Evolutionary conservation across 306 rosid genomes (phyloP).

Genomic region (Arachis stenosperma): DNA sequence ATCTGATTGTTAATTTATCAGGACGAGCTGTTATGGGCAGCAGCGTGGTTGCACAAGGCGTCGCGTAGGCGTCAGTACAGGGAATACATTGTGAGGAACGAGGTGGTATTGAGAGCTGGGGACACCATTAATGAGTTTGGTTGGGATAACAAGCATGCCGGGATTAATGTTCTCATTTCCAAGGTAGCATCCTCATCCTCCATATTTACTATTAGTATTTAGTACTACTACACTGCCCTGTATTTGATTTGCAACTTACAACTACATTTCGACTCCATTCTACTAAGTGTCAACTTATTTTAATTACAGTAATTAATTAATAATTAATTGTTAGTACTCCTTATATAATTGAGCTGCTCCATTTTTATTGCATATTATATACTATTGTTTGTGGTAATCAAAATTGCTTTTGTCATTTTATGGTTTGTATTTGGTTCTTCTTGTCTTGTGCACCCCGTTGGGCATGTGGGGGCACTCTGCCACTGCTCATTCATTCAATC

Average conservation of each 20-base stretch:
- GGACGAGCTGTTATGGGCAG: conserved; percentile 98
- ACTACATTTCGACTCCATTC: conserved; percentile 1
- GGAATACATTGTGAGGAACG: conserved; percentile 88
- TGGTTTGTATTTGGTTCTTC: conserved; percentile 43
- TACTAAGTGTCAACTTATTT: neutral
- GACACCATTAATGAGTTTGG: conserved; percentile 97
- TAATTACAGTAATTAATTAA: neutral
- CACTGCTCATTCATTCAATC: conserved; percentile 37
- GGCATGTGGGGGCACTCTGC: conserved; percentile 51
- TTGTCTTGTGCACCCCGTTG: conserved; percentile 44
- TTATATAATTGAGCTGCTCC: conserved; percentile 3
- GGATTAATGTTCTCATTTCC: conserved; percentile 88
- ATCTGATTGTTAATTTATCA: conserved; percentile 20
- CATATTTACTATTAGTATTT: neutral
- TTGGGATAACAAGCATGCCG: conserved; percentile 99
- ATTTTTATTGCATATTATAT: neutral
- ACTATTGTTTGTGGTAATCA: conserved; percentile 28
- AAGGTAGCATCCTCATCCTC: conserved; percentile 53
- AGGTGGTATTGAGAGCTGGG: conserved; percentile 87
- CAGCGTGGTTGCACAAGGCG: conserved; percentile 98
- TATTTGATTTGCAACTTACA: no score
- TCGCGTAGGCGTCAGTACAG: conserved; percentile 83
- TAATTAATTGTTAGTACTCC: neutral
- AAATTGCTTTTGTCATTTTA: conserved; percentile 47
- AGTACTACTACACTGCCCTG: neutral